A percentile compares a stretch with the other conserved stretches of the same genome.
These are phyloP conservation scores for Pyrenochaeta sp. DNA, from an alignment of 2,329 filamentous ascomycete species.

Conservation along the genomic window DNA sequence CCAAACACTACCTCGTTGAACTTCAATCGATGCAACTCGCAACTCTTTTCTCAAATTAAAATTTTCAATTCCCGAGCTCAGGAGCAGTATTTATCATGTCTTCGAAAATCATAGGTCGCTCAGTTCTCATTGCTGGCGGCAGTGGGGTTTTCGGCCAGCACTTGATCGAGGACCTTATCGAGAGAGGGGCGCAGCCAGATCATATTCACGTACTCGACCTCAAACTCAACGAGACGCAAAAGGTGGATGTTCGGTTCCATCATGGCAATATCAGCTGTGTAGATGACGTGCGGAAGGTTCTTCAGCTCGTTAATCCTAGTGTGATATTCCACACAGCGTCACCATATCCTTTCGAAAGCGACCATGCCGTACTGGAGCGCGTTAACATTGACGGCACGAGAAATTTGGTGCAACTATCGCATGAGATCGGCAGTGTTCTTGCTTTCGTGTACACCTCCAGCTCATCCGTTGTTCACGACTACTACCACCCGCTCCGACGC, in stretches of 20 bases:
- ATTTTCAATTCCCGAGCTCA: no score
- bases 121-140: conserved; percentile 56
- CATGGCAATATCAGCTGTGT: no score
- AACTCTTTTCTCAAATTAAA: no score
- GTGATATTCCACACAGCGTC: conserved; percentile 57
- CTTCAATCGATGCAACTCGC: no score
- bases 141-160: conserved; percentile 57
- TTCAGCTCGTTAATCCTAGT: conserved; percentile 48
- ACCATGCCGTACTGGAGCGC: conserved; percentile 43
- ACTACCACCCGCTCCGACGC: conserved; percentile 2
- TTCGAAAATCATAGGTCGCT: conserved; percentile 8
- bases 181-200: conserved; percentile 41
- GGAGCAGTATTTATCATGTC: no score
- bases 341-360: conserved; percentile 39
- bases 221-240: conserved; percentile 48
- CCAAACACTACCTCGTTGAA: no score
- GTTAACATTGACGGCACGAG: conserved; percentile 58
- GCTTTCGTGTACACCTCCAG: conserved; percentile 52
- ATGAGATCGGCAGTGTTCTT: conserved; percentile 31
- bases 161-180: conserved; percentile 52
- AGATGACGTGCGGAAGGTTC: conserved; percentile 46
- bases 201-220: conserved; percentile 53
- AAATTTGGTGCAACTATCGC: conserved; percentile 50
- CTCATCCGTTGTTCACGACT: conserved; percentile 5
- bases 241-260: no score